phyloP scores from a whole-genome alignment of 139 green algal genomes.

The Chlamydomonas sphaeroides region DNA sequence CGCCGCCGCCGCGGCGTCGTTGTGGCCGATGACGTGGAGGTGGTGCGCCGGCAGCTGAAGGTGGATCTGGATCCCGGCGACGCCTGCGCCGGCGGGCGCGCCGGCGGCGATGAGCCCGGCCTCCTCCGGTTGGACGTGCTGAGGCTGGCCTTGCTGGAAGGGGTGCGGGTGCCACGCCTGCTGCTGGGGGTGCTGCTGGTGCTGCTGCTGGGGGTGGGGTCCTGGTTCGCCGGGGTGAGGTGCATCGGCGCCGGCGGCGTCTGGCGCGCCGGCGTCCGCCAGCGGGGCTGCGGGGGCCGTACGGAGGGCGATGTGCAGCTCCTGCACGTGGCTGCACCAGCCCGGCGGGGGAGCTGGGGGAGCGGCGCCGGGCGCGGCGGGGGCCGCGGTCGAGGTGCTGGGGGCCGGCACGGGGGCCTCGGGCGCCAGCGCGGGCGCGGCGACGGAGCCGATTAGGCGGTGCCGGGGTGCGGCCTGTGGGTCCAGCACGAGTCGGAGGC shows the following conservation, averaged over 20 bases:
- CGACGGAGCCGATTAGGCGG: neutral
- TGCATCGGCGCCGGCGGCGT: neutral
- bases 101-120: too few relatives aligned
- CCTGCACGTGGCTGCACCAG: neutral
- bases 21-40: too few relatives aligned
- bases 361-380: neutral
- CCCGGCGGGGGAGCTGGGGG: neutral
- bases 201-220: too few relatives aligned
- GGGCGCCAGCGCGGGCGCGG: neutral
- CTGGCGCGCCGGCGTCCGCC: neutral
- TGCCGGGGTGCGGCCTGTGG: neutral
- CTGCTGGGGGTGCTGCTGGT: neutral
- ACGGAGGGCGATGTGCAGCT: neutral
- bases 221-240: neutral
- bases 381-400: neutral
- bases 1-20: too few relatives aligned
- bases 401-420: neutral
- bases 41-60: neutral
- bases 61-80: neutral
- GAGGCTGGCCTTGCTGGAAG: neutral
- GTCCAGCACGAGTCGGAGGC: neutral
- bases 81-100: too few relatives aligned
- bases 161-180: neutral
- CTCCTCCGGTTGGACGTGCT: neutral
- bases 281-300: neutral